phyloP scores from a whole-genome alignment of 1,284 basidiomycete species.

The Mycena citricolor region DNA sequence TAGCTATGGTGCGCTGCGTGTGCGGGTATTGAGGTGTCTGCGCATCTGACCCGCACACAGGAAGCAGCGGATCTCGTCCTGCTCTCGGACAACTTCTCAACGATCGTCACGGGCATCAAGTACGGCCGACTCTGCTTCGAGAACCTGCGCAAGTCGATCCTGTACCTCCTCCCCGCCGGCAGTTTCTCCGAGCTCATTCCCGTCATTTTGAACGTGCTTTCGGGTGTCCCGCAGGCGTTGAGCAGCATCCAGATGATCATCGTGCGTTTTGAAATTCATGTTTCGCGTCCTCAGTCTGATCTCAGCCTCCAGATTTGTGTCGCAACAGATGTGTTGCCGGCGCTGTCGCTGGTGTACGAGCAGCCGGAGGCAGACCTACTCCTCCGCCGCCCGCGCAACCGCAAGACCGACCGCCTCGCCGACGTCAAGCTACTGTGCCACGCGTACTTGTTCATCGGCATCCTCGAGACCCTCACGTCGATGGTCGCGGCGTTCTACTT shows the following conservation, averaged over 20 bases:
- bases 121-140: conserved; percentile 58
- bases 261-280: conserved; percentile 2
- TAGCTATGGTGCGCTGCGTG: conserved; percentile 69
- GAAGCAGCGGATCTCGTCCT: conserved; percentile 97
- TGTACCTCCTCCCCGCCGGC: conserved; percentile 47
- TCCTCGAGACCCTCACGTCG: conserved; percentile 53
- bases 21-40: too few relatives aligned
- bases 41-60: conserved; percentile 42
- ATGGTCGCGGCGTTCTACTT: conserved; percentile 55
- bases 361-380: conserved; percentile 59
- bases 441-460: conserved; percentile 63
- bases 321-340: conserved; percentile 55
- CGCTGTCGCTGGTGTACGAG: conserved; percentile 57
- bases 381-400: conserved; percentile 62
- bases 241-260: conserved; percentile 49
- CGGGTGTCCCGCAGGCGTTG: conserved; percentile 42
- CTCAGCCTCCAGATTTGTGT: conserved; percentile 44
- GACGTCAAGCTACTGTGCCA: conserved; percentile 55
- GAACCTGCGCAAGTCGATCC: conserved; percentile 50
- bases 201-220: conserved; percentile 54
- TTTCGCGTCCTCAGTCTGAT: neutral
- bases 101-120: conserved; percentile 63
- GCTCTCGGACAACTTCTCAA: conserved; percentile 96
- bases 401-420: conserved; percentile 52
- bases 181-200: conserved; percentile 71